Evolutionary conservation across 2,329 filamentous ascomycete species (phyloP).

Genomic region (Chlorencoelia australis): DNA sequence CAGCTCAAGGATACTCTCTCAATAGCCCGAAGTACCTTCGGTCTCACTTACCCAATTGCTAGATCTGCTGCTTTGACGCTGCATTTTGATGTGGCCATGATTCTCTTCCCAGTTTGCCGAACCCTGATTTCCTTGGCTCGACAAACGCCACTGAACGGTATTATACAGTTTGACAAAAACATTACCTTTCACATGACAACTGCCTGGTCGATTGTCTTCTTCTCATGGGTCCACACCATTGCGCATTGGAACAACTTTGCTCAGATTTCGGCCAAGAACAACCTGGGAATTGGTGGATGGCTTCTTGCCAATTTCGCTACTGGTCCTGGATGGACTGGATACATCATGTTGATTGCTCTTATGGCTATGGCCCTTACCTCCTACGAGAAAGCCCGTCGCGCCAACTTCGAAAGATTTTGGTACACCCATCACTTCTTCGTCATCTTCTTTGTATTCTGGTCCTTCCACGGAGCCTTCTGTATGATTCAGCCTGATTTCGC

Average conservation of each 20-base stretch:
- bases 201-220: slow-evolving; percentile 83
- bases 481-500: slow-evolving; percentile 81
- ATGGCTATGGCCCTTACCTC: slow-evolving; percentile 73
- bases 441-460: slow-evolving; percentile 84
- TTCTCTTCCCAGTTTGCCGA: slow-evolving; percentile 74
- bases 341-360: slow-evolving; percentile 70
- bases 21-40: slow-evolving; percentile 56
- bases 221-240: slow-evolving; percentile 76
- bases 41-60: slow-evolving; percentile 67
- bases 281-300: slow-evolving; percentile 69
- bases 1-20: slow-evolving; percentile 66
- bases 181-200: slow-evolving; percentile 80
- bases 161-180: slow-evolving; percentile 84
- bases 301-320: slow-evolving; percentile 67
- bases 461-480: slow-evolving; percentile 80
- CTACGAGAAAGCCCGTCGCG: slow-evolving; percentile 64
- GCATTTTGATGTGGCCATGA: slow-evolving; percentile 71
- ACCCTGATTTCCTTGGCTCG: slow-evolving; percentile 74
- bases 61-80: slow-evolving; percentile 66
- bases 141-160: slow-evolving; percentile 73
- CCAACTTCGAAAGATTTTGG: slow-evolving; percentile 86
- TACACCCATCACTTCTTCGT: slow-evolving; percentile 84
- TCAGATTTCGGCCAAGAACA: slow-evolving; percentile 63
- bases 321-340: slow-evolving; percentile 77
- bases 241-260: slow-evolving; percentile 84